Base-by-base conservation (phyloP, 1,284 basidiomycete species). In the Cryptococcus sp. region DNA sequence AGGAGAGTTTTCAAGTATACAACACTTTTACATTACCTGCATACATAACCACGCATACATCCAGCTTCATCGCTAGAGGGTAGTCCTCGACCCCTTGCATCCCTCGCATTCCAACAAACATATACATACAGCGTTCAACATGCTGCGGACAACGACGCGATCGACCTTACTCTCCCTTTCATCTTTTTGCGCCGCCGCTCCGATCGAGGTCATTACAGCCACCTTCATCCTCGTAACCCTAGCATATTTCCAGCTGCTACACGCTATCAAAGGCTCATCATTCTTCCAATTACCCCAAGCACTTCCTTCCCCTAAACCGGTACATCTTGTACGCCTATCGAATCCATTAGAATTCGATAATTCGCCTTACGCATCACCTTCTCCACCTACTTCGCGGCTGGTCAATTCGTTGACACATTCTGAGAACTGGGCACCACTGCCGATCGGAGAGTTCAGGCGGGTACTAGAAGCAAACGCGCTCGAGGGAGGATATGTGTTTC, bases 221-320 rank as follows among this genome's bases (percentile, higher is more conserved):
- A 86, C 88, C 75, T 89, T 85, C 70, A 83, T 92, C 67, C 74
- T 91, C 55, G 87, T 87, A 32, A 96, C 92, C 2, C 81, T 96
- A 40, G 86, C 87, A 46, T 96, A 96, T 76, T 93, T 96, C 72
- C 88, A 92, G 72, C 81, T 94, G 56, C 81, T 97, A 52, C 83
- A 84, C 56, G 87, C 88, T 42, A 85, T 93, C 70, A 90, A 90
- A 45, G 73, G 76, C 46, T 78, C 76, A 25, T 74, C 77, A 54
- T 78, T 80, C 54, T 72, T 74, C 56, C 60, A 63, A 18, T 51
- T 70, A 37, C 69, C 70, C 4, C 52, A 63, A 7, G 45, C 62
- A 13, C 46, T 61, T 1, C 61, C 64, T 3, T 57, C 63, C 7
- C 53, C 69, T 2, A 50, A 63, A 36, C 69, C 72, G 3, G 56